Conservation (phyloP, 352 stramenopile genomes). For the Chrysophaeum taylorii region DNA sequence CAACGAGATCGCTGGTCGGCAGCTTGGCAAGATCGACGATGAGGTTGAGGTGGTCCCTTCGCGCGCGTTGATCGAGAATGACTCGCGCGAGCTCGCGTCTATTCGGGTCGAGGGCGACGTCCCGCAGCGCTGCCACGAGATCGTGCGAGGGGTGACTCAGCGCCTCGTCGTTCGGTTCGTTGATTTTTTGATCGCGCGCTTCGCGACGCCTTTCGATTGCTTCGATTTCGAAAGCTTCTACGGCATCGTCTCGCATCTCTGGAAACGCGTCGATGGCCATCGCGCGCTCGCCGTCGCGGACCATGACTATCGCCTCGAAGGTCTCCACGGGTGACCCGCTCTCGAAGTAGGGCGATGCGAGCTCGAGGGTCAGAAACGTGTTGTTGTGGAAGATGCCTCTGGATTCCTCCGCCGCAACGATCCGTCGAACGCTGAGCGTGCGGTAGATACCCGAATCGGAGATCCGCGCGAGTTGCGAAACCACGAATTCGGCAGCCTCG, state of each 20-base stretch:
- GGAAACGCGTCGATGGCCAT: conserved; percentile 69
- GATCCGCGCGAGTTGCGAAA: conserved; percentile 18
- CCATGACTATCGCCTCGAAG: conserved; percentile 63
- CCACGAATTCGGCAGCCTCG: conserved; percentile 11
- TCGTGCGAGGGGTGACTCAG: no score
- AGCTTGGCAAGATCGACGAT: no score
- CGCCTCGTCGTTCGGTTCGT: no score
- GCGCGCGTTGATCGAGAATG: no score
- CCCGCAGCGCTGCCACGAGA: no score
- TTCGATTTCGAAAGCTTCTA: conserved; percentile 44
- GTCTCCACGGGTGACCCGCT: conserved; percentile 45
- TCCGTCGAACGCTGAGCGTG: conserved; percentile 16
- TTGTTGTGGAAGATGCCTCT: conserved; percentile 63
- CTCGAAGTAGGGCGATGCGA: conserved; percentile 58
- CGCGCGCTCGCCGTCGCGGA: conserved; percentile 43
- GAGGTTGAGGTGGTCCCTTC: no score
- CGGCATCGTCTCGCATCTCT: conserved; percentile 61
- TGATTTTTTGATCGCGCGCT: no score
- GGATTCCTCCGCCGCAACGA: conserved; percentile 22
- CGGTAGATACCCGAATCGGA: conserved; percentile 25
- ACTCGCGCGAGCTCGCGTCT: no score
- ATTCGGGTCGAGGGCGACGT: no score
- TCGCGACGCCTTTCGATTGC: background rate
- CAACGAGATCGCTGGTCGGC: no score
- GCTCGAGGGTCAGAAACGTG: conserved; percentile 51